Evolutionary conservation across 352 stramenopile genomes (phyloP).

Genomic region (Globisporangium abappressorium): DNA sequence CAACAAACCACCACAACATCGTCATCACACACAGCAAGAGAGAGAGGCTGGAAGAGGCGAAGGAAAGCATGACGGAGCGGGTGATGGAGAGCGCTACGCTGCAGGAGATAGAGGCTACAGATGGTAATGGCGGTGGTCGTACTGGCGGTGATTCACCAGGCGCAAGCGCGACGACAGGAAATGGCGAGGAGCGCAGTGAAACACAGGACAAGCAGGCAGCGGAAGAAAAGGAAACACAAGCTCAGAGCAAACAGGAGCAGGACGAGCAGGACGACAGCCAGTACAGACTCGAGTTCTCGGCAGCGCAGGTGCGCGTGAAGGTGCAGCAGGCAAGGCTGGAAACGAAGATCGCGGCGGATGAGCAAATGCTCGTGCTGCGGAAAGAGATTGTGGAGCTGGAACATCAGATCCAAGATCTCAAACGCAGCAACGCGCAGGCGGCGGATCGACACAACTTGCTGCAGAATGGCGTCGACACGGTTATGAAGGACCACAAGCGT

Average conservation of each 20-base stretch:
- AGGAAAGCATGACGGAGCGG: neutral
- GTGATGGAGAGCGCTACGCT: neutral
- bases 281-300: slow-evolving; percentile 34
- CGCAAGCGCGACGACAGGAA: neutral
- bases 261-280: slow-evolving; percentile 14
- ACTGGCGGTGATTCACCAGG: neutral
- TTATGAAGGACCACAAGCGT: slow-evolving; percentile 49
- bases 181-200: neutral
- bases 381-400: slow-evolving; percentile 46
- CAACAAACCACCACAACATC: neutral
- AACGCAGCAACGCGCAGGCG: slow-evolving; percentile 21
- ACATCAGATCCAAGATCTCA: slow-evolving; percentile 19
- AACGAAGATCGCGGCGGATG: slow-evolving; percentile 46
- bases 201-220: neutral
- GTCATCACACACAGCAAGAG: neutral
- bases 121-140: too few relatives aligned
- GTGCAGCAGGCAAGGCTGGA: slow-evolving; percentile 56
- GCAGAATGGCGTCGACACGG: slow-evolving; percentile 34
- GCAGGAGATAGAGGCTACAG: neutral
- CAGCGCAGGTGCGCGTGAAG: slow-evolving; percentile 46
- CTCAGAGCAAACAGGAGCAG: neutral
- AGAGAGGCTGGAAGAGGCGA: neutral
- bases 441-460: slow-evolving; percentile 29
- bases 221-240: neutral
- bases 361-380: slow-evolving; percentile 36